These are phyloP conservation scores for Vickermania ingenoplastis DNA, from an alignment of 208 protist genomes.

Conservation along the genomic window DNA sequence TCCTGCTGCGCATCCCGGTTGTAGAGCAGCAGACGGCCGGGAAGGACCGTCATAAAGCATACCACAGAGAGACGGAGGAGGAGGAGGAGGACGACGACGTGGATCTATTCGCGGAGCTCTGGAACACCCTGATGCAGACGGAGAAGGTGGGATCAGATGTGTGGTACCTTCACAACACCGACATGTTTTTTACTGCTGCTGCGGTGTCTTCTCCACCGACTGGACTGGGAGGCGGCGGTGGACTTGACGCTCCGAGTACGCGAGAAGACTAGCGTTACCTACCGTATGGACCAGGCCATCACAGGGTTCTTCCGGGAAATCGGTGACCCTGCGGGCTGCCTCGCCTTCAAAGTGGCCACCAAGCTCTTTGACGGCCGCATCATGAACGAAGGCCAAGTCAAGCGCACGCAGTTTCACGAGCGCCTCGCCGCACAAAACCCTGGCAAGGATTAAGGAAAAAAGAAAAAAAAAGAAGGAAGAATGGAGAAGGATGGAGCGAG, in stretches of 20 bases:
- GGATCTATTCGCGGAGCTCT: constrained; percentile 78
- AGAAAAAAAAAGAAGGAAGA: no score
- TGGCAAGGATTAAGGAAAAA: not conserved
- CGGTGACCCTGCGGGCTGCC: constrained; percentile 69
- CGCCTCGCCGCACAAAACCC: not conserved
- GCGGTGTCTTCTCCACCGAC: constrained; percentile 68
- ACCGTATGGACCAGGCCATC: constrained; percentile 80
- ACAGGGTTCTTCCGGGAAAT: constrained; percentile 74
- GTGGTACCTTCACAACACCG: constrained; percentile 79
- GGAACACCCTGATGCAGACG: constrained; percentile 59
- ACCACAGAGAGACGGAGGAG: no score
- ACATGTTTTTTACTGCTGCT: constrained; percentile 75
- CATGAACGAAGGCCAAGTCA: constrained; percentile 52
- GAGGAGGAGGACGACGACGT: constrained; percentile 17
- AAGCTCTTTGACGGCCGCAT: constrained; percentile 86
- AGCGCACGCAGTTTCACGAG: constrained; percentile 36
- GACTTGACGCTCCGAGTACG: constrained; percentile 65
- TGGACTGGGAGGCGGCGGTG: constrained; percentile 81
- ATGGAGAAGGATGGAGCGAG: not conserved
- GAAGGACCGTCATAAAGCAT: no score
- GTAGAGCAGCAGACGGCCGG: no score
- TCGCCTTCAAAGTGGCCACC: constrained; percentile 84
- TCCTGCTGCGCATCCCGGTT: constrained; percentile 8
- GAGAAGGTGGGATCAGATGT: constrained; percentile 37
- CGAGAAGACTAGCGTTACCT: constrained; percentile 65